phyloP scores from a whole-genome alignment of 768 basidiomycete genomes.

The Amanita subjunquillea region DNA sequence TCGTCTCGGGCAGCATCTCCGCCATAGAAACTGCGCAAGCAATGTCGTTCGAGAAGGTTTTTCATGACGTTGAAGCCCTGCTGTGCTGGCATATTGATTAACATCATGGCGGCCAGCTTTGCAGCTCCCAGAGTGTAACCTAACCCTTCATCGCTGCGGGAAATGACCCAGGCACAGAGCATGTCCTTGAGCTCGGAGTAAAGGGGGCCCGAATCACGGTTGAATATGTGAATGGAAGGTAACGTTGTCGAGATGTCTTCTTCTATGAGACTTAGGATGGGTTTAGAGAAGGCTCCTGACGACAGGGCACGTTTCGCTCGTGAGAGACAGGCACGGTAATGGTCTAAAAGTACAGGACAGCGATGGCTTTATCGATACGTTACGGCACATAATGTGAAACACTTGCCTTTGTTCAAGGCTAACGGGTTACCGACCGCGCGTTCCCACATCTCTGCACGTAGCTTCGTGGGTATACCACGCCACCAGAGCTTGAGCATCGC shows the following conservation, averaged over 20 bases:
- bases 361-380: neutral
- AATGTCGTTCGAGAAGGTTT: constrained; percentile 79
- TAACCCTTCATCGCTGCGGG: constrained; percentile 74
- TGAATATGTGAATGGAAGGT: constrained; percentile 73
- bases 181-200: constrained; percentile 77
- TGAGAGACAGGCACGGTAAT: constrained; percentile 59
- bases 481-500: constrained; percentile 72
- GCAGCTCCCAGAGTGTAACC: constrained; percentile 62
- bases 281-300: constrained; percentile 55
- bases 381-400: constrained; percentile 3
- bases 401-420: constrained; percentile 68
- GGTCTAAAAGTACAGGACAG: constrained; percentile 33
- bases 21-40: constrained; percentile 78
- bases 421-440: constrained; percentile 77
- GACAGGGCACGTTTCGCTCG: constrained; percentile 64
- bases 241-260: constrained; percentile 67
- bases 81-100: constrained; percentile 69
- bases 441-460: constrained; percentile 78
- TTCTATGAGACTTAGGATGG: constrained; percentile 56
- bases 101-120: constrained; percentile 76
- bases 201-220: constrained; percentile 65
- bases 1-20: constrained; percentile 63
- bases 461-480: constrained; percentile 76
- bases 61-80: constrained; percentile 77
- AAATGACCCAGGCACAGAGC: constrained; percentile 81